phyloP scores from a whole-genome alignment of 2,329 filamentous ascomycete species.

The Colletotrichum costaricense region DNA sequence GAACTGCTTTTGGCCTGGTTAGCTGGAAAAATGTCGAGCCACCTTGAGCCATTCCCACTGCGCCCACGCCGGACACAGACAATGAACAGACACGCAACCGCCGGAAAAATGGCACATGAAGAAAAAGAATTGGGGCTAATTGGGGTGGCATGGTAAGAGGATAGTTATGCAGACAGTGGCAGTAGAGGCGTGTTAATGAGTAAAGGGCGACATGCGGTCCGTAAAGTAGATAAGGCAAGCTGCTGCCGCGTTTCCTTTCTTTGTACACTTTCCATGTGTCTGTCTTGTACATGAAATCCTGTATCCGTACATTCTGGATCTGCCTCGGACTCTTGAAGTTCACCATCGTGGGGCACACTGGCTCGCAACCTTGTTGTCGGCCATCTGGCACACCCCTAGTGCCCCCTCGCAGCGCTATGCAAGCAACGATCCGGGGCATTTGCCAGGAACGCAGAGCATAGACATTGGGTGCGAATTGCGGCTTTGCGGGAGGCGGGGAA shows the following conservation, averaged over 20 bases:
- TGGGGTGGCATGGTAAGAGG: not conserved
- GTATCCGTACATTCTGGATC: not conserved
- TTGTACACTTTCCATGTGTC: not conserved
- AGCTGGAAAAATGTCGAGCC: constrained; percentile 31
- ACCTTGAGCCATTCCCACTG: constrained; percentile 33
- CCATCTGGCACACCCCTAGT: not conserved
- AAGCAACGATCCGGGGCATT: not conserved
- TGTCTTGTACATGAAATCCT: not conserved
- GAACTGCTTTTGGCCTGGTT: constrained; percentile 34
- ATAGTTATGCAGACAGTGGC: not conserved
- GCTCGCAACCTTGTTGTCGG: not conserved
- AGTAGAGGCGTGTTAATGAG: not conserved
- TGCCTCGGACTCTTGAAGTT: not conserved
- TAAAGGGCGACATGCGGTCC: not conserved
- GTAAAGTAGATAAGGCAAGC: not conserved
- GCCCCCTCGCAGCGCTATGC: not conserved
- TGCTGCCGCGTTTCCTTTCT: not conserved
- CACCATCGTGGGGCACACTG: not conserved
- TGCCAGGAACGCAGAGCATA: not conserved
- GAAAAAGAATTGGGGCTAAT: not conserved
- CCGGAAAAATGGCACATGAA: not conserved
- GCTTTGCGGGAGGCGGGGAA: not conserved
- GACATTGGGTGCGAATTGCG: not conserved
- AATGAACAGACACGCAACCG: constrained; percentile 14
- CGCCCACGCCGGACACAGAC: constrained; percentile 30